Evolutionary conservation across 257 asterid species (phyloP), one percentile per base, ranked within the genome.

Genomic region (Ehretia macrophylla): DNA sequence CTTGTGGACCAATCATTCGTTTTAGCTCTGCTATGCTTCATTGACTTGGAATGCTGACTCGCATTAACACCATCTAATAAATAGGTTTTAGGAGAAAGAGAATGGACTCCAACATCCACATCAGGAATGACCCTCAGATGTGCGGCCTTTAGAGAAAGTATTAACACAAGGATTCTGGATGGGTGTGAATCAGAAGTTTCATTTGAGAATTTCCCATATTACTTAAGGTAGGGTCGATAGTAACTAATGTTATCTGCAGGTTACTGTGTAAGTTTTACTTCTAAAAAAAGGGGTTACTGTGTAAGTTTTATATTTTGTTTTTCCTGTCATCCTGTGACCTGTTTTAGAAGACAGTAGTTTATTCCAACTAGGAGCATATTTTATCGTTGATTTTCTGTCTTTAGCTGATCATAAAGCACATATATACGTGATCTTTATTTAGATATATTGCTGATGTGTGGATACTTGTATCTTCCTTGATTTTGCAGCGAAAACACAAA

Each of bases 121-220:
- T 68, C 88, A 52, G 88, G 79, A 62, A 76, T 77, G 87, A 81
- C 82, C 51, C 48, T 78, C 5, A 75, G 74, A 66, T 68, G 76
- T 77, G 74, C 84, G 62, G 78, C 70, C 68, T 82, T 86, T 64
- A 84, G 81, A 71, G 92, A 86, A 53, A 85, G 72, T 56, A 75
- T 86, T 64, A 68, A 72, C 63, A 79, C 82, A 12, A 75, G 82
- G 37, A 73, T 90, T 59, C 69, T 84, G 45, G 80, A 86, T 72
- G 94, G 85, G 39, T 79, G 71, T 17, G 65, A 75, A 60, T 55
- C 82, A 32, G 91, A 86, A 32, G 90, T 90, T 74, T 73, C 95
- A 59, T 90, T 86, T 69, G 97, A 90, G 66, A 65, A 80, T 69
- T 90, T 90, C 71, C 97, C 97, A 18, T 90, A 86, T 74, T 84